Conservation (phyloP, 495 filamentous ascomycete species). For the Neurospora discreta region DNA sequence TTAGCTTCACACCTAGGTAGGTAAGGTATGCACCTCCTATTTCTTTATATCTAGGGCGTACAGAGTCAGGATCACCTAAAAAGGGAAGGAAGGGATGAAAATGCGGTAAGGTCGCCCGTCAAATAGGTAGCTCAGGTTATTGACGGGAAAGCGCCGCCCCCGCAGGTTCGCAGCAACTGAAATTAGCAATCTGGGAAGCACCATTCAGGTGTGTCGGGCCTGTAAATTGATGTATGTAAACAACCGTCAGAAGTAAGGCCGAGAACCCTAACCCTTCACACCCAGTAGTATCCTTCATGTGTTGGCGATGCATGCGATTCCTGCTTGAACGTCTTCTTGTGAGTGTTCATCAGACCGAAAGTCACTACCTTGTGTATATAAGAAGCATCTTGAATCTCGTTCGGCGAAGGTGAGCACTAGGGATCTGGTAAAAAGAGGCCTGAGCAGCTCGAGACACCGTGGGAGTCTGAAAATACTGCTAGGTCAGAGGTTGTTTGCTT, state of each 20-base stretch:
- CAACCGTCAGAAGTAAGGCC: too few relatives aligned
- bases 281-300: background rate
- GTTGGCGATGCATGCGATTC: background rate
- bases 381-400: too few relatives aligned
- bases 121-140: background rate
- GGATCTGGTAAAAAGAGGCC: too few relatives aligned
- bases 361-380: too few relatives aligned
- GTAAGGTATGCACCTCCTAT: background rate
- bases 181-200: background rate
- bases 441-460: background rate
- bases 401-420: too few relatives aligned
- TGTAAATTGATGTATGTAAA: background rate
- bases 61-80: background rate
- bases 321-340: background rate
- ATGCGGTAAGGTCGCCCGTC: background rate
- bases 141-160: background rate
- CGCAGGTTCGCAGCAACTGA: background rate
- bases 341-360: background rate
- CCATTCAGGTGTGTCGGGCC: background rate
- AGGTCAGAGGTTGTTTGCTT: background rate
- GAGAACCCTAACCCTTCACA: background rate
- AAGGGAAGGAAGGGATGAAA: background rate
- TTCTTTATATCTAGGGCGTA: background rate
- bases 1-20: background rate
- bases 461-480: background rate